Evolutionary conservation across 2,329 filamentous ascomycete genomes (phyloP).

Genomic region (Zymoseptoria tritici): DNA sequence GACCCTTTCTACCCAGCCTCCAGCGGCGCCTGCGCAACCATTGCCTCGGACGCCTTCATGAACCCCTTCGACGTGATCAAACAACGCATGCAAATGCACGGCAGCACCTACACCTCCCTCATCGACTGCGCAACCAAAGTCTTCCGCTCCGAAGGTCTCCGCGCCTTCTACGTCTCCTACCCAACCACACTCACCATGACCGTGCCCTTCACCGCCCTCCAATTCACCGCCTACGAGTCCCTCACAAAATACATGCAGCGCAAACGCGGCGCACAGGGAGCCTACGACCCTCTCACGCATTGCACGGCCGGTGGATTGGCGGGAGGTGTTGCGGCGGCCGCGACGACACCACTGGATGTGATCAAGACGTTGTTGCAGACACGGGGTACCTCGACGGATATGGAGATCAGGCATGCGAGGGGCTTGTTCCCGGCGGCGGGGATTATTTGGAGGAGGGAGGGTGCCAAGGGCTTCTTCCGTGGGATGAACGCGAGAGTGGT

Average conservation of each 20-base stretch:
- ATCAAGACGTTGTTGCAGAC: slow-evolving; percentile 98
- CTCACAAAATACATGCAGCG: slow-evolving; percentile 89
- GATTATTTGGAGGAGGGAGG: slow-evolving; percentile 77
- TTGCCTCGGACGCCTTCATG: slow-evolving; percentile 97
- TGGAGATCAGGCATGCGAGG: slow-evolving; percentile 76
- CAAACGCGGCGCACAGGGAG: slow-evolving; percentile 21
- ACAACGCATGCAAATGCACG: slow-evolving; percentile 97
- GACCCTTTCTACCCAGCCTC: slow-evolving; percentile 51
- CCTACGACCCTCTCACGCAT: slow-evolving; percentile 89
- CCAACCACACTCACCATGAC: slow-evolving; percentile 98
- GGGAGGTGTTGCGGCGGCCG: slow-evolving; percentile 83
- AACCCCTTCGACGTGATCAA: slow-evolving; percentile 99
- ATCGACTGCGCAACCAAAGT: slow-evolving; percentile 80
- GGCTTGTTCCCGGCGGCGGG: slow-evolving; percentile 71
- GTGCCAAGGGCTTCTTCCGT: slow-evolving; percentile 82
- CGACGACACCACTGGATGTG: slow-evolving; percentile 94
- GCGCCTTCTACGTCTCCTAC: slow-evolving; percentile 96
- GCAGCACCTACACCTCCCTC: slow-evolving; percentile 86
- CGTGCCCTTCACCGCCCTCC: slow-evolving; percentile 91
- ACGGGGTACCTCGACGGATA: slow-evolving; percentile 71
- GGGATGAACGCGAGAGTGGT: slow-evolving; percentile 85
- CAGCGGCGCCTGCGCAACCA: slow-evolving; percentile 89
- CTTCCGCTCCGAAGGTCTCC: slow-evolving; percentile 77
- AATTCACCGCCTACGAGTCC: slow-evolving; percentile 97
- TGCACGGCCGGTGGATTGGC: slow-evolving; percentile 87